Percentiles rank a stretch among this genome's conserved stretches.
Evolutionary conservation across 2,329 filamentous ascomycete species (phyloP).

Genomic region (Curvularia lunata): DNA sequence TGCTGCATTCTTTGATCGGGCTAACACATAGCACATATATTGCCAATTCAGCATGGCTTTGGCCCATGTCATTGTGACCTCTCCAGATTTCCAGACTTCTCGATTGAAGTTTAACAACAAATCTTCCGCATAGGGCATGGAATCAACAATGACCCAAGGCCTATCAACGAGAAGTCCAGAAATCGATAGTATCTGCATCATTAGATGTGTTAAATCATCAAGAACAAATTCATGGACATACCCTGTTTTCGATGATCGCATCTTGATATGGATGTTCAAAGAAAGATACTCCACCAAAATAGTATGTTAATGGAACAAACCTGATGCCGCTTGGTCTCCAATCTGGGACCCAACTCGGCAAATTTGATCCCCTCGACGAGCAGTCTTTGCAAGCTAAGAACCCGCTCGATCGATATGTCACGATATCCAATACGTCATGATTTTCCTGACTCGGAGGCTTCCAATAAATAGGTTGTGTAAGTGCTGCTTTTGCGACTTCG

Average conservation of each 20-base stretch:
- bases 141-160: background rate
- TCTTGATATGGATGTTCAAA: background rate
- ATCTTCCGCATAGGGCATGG: background rate
- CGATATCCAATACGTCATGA: background rate
- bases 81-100: background rate
- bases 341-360: slow-evolving; percentile 21
- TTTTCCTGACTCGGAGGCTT: background rate
- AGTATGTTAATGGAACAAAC: slow-evolving; percentile 11
- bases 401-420: background rate
- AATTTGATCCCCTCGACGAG: background rate
- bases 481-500: background rate
- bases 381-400: slow-evolving; percentile 5
- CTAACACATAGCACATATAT: background rate
- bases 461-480: background rate
- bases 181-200: background rate
- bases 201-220: background rate
- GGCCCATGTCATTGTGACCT: background rate
- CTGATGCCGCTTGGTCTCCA: slow-evolving; percentile 10
- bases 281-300: background rate
- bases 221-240: background rate
- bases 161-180: background rate
- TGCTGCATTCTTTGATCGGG: background rate
- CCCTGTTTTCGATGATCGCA: background rate
- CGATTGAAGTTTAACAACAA: background rate
- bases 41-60: background rate